Evolutionary conservation across 805 yeast species (phyloP).

Genomic region (Zygosaccharomyces rouxii): DNA sequence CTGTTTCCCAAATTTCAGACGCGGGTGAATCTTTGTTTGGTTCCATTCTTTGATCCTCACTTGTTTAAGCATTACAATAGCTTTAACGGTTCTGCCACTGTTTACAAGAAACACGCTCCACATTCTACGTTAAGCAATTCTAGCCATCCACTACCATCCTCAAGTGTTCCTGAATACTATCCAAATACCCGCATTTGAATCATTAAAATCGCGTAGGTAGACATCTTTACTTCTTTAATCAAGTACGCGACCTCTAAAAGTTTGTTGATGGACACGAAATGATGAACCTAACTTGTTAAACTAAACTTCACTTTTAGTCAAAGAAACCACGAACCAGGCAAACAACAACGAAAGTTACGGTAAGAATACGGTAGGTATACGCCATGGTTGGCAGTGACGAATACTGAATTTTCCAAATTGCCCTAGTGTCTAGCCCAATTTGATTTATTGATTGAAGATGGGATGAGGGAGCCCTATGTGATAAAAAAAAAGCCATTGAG

Average conservation of each 20-base stretch:
- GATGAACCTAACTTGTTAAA: neutral
- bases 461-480: neutral
- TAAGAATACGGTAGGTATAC: neutral
- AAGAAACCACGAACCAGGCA: neutral
- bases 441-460: neutral
- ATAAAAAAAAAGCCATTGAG: neutral
- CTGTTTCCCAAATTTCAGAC: neutral
- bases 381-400: neutral
- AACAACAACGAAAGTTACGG: neutral
- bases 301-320: neutral
- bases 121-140: neutral
- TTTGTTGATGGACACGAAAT: constrained; percentile 6
- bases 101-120: constrained; percentile 3
- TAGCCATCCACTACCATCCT: neutral
- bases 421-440: neutral
- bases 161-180: neutral
- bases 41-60: no score
- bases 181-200: neutral
- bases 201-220: neutral
- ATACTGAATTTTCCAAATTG: neutral
- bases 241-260: constrained; percentile 2
- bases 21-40: no score
- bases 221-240: neutral
- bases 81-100: neutral
- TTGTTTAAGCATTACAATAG: neutral